Percentiles rank a stretch among this genome's conserved stretches.
phyloP scores from a whole-genome alignment of 495 filamentous ascomycete species.

The Barbatosphaeria neglecta region DNA sequence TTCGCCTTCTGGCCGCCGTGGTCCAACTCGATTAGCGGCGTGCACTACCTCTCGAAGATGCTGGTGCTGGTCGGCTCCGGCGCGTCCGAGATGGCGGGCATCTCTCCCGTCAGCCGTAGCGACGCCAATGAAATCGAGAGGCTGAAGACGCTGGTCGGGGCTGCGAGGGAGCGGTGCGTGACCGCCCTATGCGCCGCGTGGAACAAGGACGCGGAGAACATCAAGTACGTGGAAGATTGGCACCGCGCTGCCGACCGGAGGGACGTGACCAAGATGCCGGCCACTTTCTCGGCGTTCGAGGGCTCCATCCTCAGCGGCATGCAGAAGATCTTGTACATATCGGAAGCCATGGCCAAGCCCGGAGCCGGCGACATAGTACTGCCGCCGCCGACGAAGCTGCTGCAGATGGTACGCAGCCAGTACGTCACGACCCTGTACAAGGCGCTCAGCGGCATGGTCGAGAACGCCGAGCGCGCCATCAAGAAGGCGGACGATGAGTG shows the following conservation, averaged over 20 bases:
- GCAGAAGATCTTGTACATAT: constrained; percentile 90
- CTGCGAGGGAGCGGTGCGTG: constrained; percentile 72
- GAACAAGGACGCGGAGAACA: constrained; percentile 78
- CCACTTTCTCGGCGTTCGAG: constrained; percentile 69
- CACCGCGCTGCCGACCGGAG: constrained; percentile 61
- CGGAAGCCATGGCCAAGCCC: constrained; percentile 61
- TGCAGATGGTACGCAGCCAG: constrained; percentile 73
- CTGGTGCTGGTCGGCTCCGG: constrained; percentile 70
- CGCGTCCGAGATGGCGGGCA: constrained; percentile 72
- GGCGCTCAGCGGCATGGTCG: constrained; percentile 83
- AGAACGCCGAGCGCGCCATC: constrained; percentile 71
- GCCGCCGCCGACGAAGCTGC: constrained; percentile 68
- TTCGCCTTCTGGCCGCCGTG: constrained; percentile 95
- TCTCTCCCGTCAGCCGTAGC: constrained; percentile 50
- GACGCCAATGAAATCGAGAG: constrained; percentile 47
- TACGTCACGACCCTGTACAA: constrained; percentile 91
- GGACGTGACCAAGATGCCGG: constrained; percentile 85
- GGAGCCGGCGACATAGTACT: constrained; percentile 62
- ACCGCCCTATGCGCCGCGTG: constrained; percentile 72
- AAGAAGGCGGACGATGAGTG: constrained; percentile 47
- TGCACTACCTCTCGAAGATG: constrained; percentile 74
- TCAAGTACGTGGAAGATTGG: constrained; percentile 89
- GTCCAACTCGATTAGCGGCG: constrained; percentile 78
- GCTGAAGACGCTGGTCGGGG: constrained; percentile 58
- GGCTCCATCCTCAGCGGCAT: constrained; percentile 63